Evolutionary conservation across 164 flowering plant genomes (phyloP), one percentile per base, ranked within the genome.

Genomic region (Berberis vulgaris): DNA sequence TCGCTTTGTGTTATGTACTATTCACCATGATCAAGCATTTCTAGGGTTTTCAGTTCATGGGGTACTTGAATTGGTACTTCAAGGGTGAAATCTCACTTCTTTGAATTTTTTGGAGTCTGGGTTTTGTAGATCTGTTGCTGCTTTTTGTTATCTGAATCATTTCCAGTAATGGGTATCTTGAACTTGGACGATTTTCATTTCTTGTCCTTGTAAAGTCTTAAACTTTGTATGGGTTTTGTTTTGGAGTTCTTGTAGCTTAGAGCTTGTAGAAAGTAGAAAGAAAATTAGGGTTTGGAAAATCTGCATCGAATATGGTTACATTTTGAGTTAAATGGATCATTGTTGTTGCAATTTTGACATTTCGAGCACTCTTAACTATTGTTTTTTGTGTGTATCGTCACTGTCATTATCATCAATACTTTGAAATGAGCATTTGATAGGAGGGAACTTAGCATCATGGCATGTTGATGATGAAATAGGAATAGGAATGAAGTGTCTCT

Each of bases 1-100:
- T 63, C 49, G 55, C 49, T 67, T 10, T 57, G 50, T 62, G 42
- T 42, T 45, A 44, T 63, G 49, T 1, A 64, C 58, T 56, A 64
- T 43, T 50, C 39, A 53, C 41, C 3, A 55, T 68, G 68, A 63
- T 64, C 62, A 45, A 40, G 10, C 56, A 52, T 9, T 44, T 73
- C 59, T 74, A 65, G 75, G 77, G 73, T 72, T 79, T 61, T 7
- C n/a, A 52, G 54, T 52, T 1, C n/a, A 52, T 52, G 11, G 11
- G 8, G n/a, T 10, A 12, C n/a, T 60, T 47, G 52, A 59, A 40
- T 62, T 1, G 41, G 44, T 26, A 44, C 11, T 60, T 43, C 49
- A 1, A 26, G 41, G 26, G 43, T n/a, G 4, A 59, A 66, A 66
- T 57, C 54, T 42, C 49, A 13, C 38, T 59, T 52, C 38, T 66